phyloP scores from a whole-genome alignment of 2,329 filamentous ascomycete species.

The Plectosphaerella cucumerina region DNA sequence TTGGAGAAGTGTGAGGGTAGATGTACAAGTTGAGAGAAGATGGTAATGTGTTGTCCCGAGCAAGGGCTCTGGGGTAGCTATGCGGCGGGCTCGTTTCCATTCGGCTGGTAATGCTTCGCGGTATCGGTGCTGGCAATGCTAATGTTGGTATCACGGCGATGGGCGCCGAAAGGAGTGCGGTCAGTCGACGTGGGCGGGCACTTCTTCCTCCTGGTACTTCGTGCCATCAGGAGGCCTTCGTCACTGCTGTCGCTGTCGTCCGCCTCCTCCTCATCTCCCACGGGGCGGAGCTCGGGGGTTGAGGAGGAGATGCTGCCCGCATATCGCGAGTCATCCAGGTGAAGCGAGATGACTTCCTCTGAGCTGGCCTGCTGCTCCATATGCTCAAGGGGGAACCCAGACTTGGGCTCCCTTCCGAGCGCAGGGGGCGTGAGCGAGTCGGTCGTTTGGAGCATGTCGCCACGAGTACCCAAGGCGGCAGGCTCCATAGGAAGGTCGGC shows the following conservation, averaged over 20 bases:
- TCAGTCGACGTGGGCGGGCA: conserved; percentile 14
- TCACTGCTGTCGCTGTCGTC: conserved; percentile 51
- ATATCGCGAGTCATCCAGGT: conserved; percentile 17
- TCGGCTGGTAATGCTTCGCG: conserved; percentile 44
- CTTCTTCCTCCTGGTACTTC: conserved; percentile 39
- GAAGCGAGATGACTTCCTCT: conserved; percentile 19
- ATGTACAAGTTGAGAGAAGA: neutral
- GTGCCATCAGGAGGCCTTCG: conserved; percentile 50
- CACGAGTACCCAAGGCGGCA: conserved; percentile 35
- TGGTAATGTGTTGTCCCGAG: neutral
- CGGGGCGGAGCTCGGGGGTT: conserved; percentile 9
- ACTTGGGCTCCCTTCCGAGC: conserved; percentile 39
- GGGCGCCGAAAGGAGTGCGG: conserved; percentile 30
- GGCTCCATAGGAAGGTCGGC: conserved; percentile 53
- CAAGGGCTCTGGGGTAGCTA: neutral
- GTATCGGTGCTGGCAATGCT: conserved; percentile 61
- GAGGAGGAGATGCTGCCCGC: conserved; percentile 13
- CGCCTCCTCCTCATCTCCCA: conserved; percentile 33
- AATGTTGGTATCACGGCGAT: conserved; percentile 55
- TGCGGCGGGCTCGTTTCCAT: neutral
- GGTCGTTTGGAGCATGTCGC: conserved; percentile 44
- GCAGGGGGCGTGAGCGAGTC: conserved; percentile 53
- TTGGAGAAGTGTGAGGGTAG: neutral
- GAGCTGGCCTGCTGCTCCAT: conserved; percentile 25
- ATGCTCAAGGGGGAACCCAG: conserved; percentile 43